Conservation (phyloP, 2,329 filamentous ascomycete species). For the Talaromyces sp. region DNA sequence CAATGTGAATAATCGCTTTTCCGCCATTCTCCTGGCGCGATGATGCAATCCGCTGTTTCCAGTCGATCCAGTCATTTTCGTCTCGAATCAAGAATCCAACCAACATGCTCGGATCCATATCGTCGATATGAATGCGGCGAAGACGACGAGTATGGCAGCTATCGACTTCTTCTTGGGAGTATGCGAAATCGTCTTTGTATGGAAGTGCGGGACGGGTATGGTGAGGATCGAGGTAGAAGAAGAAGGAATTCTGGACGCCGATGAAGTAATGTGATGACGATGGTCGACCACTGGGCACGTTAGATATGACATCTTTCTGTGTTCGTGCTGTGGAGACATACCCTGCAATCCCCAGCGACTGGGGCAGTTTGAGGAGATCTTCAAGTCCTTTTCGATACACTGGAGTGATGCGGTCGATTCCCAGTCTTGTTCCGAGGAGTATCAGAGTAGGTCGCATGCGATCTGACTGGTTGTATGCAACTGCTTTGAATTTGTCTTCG, state of each 20-base stretch:
- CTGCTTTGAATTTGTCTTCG: conserved; percentile 78
- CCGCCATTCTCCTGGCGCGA: conserved; percentile 56
- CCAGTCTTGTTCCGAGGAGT: conserved; percentile 81
- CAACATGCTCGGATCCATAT: conserved; percentile 98
- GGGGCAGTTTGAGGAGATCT: conserved; percentile 76
- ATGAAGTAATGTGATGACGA: conserved; percentile 83
- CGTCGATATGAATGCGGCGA: conserved; percentile 75
- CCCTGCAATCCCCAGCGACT: conserved; percentile 96
- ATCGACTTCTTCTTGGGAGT: conserved; percentile 70
- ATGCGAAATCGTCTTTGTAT: conserved; percentile 54
- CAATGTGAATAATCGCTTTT: conserved; percentile 82
- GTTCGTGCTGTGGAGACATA: conserved; percentile 41
- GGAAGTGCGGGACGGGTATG: conserved; percentile 74
- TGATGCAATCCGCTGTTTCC: conserved; percentile 73
- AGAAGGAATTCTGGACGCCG: conserved; percentile 68
- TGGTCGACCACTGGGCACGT: conserved; percentile 69
- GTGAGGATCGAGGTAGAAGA: conserved; percentile 96
- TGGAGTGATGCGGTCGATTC: conserved; percentile 89
- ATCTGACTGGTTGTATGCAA: conserved; percentile 66
- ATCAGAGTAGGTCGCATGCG: conserved; percentile 81
- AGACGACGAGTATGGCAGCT: conserved; percentile 86
- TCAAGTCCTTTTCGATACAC: conserved; percentile 96
- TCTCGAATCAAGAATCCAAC: conserved; percentile 86
- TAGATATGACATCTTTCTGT: conserved; percentile 11
- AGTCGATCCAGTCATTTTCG: conserved; percentile 78